These are phyloP conservation scores for Stephanocyclus meneghinianus DNA, from an alignment of 352 stramenopile species.

Conservation along the genomic window DNA sequence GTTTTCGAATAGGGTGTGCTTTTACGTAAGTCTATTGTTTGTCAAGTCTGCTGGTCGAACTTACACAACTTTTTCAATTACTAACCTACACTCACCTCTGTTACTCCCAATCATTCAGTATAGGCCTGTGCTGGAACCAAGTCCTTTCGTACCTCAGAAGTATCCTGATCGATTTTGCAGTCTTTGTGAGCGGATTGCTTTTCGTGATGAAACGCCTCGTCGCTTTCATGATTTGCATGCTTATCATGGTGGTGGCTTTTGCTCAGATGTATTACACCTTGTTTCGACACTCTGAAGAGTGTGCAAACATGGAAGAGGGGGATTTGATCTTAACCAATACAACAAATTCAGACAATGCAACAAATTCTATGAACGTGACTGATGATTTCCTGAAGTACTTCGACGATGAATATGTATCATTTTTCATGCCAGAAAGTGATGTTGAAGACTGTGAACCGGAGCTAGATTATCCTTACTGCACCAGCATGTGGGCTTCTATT, in stretches of 20 bases:
- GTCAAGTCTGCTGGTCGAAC: too few relatives aligned
- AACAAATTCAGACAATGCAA: neutral
- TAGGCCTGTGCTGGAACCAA: slow-evolving; percentile 59
- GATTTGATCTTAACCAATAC: neutral
- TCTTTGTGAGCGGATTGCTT: slow-evolving; percentile 76
- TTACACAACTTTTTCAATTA: too few relatives aligned
- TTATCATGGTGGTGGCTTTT: slow-evolving; percentile 77
- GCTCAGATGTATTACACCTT: slow-evolving; percentile 68
- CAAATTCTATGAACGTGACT: neutral
- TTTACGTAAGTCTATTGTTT: slow-evolving; percentile 25
- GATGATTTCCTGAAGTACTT: neutral
- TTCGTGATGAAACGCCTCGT: slow-evolving; percentile 62
- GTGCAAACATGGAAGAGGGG: neutral
- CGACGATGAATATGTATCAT: slow-evolving; percentile 17
- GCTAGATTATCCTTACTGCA: slow-evolving; percentile 54
- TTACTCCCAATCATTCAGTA: neutral
- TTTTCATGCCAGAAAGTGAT: neutral
- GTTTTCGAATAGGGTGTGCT: slow-evolving; percentile 59
- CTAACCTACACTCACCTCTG: too few relatives aligned
- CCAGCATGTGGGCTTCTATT: slow-evolving; percentile 54
- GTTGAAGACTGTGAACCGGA: slow-evolving; percentile 30
- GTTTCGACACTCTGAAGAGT: slow-evolving; percentile 44
- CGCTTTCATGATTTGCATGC: slow-evolving; percentile 70
- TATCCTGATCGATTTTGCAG: slow-evolving; percentile 77
- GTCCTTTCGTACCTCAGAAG: slow-evolving; percentile 63